These are phyloP conservation scores for Wickerhamiella occidentalis DNA, from an alignment of 805 yeast species.

Conservation along the genomic window DNA sequence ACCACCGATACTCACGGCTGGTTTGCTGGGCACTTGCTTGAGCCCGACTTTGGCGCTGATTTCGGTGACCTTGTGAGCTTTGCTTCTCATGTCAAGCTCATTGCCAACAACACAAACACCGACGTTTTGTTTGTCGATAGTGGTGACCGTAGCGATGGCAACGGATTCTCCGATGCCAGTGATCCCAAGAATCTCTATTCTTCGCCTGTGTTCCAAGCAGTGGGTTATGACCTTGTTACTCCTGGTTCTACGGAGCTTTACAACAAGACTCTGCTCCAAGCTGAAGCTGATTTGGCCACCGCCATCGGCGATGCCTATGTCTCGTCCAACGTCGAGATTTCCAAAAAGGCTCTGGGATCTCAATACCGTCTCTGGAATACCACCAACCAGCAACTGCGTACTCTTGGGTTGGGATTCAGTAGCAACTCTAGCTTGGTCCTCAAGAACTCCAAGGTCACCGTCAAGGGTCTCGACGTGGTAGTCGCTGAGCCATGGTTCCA, in stretches of 20 bases:
- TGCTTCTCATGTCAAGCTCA: slow-evolving; percentile 35
- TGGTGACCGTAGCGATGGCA: slow-evolving; percentile 91
- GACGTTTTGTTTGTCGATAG: slow-evolving; percentile 70
- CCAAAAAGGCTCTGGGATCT: slow-evolving; percentile 47
- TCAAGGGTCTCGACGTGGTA: slow-evolving; percentile 46
- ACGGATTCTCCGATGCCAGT: slow-evolving; percentile 67
- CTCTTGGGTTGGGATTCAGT: slow-evolving; percentile 63
- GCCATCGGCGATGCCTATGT: slow-evolving; percentile 50
- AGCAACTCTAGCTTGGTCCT: slow-evolving; percentile 76
- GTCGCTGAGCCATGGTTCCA: slow-evolving; percentile 53
- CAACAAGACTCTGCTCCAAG: slow-evolving; percentile 47
- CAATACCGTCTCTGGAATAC: slow-evolving; percentile 56
- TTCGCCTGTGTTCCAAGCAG: slow-evolving; percentile 44
- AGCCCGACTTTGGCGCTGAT: slow-evolving; percentile 44
- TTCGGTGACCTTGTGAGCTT: slow-evolving; percentile 88
- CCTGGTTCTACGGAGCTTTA: slow-evolving; percentile 88
- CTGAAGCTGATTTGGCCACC: slow-evolving; percentile 41
- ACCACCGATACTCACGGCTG: slow-evolving; percentile 97
- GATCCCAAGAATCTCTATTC: slow-evolving; percentile 53
- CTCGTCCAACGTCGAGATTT: slow-evolving; percentile 30
- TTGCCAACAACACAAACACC: slow-evolving; percentile 35
- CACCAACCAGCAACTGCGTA: slow-evolving; percentile 35
- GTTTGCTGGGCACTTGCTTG: slow-evolving; percentile 82
- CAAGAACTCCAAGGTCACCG: slow-evolving; percentile 45
- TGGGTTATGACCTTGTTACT: slow-evolving; percentile 65